Percentiles rank a stretch among this genome's conserved stretches.
Evolutionary conservation across 139 green algal species (phyloP).

Genomic region (Ulvella scutata): DNA sequence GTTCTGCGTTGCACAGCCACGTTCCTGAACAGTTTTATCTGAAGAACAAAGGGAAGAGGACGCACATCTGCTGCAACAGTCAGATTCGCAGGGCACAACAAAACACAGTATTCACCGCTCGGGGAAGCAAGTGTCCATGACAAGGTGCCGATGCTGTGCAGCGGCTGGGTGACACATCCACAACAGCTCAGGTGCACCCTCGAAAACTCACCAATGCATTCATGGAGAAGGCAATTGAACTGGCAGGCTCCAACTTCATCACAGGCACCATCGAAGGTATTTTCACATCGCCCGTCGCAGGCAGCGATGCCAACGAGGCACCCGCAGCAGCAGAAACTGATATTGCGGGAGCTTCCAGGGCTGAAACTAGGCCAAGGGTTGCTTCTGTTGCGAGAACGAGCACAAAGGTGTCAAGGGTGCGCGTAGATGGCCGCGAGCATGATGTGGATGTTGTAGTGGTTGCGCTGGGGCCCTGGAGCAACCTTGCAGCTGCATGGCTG

Average conservation of each 20-base stretch:
- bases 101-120: too few species aligned
- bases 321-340: background rate
- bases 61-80: too few species aligned
- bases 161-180: constrained; percentile 29
- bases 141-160: constrained; percentile 1
- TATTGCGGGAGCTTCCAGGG: background rate
- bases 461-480: constrained; percentile 59
- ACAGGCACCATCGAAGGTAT: constrained; percentile 21
- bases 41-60: too few species aligned
- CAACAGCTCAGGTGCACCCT: constrained; percentile 60
- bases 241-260: constrained; percentile 23
- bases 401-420: constrained; percentile 11
- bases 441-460: constrained; percentile 46
- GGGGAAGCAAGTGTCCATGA: too few species aligned
- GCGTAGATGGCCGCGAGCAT: constrained; percentile 17
- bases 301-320: background rate
- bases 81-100: too few species aligned
- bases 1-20: too few species aligned
- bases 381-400: background rate
- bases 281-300: background rate
- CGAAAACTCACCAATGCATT: constrained; percentile 44
- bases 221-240: constrained; percentile 20
- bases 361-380: background rate
- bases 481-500: constrained; percentile 25
- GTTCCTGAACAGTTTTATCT: too few species aligned